Evolutionary conservation across 75 land plant species (phyloP).

Genomic region (Sequoiadendron giganteum): DNA sequence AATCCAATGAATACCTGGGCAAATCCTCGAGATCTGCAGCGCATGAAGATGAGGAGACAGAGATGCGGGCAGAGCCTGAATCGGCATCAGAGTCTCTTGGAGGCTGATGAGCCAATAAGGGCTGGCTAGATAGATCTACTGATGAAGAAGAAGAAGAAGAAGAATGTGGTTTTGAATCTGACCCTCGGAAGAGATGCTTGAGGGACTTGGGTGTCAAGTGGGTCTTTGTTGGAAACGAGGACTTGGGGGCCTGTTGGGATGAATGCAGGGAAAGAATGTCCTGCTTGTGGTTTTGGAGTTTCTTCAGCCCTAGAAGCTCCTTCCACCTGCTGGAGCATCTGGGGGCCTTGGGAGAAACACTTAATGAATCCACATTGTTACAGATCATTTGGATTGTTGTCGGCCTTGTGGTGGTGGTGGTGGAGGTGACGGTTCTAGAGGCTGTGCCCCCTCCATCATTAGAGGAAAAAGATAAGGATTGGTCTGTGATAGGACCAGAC

Average conservation of each 20-base stretch:
- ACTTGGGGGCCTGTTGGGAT: neutral
- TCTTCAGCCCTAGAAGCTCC: slow-evolving; percentile 66
- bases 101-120: slow-evolving; percentile 22
- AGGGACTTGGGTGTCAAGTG: slow-evolving; percentile 19
- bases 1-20: slow-evolving; percentile 53
- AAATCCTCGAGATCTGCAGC: slow-evolving; percentile 54
- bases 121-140: slow-evolving; percentile 27
- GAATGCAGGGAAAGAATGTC: slow-evolving; percentile 13
- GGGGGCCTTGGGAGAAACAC: slow-evolving; percentile 67
- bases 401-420: neutral
- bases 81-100: slow-evolving; percentile 37
- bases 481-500: slow-evolving; percentile 6
- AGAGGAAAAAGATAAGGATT: neutral
- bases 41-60: slow-evolving; percentile 47
- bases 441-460: slow-evolving; percentile 11
- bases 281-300: slow-evolving; percentile 18
- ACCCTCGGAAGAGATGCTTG: slow-evolving; percentile 37
- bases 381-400: neutral
- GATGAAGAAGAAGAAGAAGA: slow-evolving; percentile 29
- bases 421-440: neutral
- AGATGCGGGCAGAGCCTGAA: slow-evolving; percentile 42
- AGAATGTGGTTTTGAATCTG: slow-evolving; percentile 25
- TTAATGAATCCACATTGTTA: slow-evolving; percentile 31
- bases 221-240: neutral
- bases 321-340: slow-evolving; percentile 68